A percentile compares a stretch with the other conserved stretches of the same genome.
Conservation (phyloP, 2,329 filamentous ascomycete species). For the Ascocoryne sarcoides region DNA sequence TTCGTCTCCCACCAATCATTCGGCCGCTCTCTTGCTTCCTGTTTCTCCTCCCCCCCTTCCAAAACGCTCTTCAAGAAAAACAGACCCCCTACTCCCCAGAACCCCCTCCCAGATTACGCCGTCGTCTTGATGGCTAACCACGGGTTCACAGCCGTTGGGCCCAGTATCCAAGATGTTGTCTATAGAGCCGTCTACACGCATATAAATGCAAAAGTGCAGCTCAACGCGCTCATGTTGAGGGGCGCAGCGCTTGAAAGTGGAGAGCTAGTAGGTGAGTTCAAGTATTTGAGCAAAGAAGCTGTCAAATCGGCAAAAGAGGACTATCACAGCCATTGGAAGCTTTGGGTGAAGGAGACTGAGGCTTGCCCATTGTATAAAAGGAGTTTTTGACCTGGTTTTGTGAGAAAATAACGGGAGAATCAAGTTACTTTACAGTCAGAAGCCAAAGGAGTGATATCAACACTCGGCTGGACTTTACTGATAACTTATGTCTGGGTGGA, state of each 20-base stretch:
- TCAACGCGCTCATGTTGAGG: conserved; percentile 28
- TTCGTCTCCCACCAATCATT: conserved; percentile 31
- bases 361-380: conserved; percentile 18
- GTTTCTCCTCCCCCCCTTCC: conserved; percentile 23
- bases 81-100: neutral
- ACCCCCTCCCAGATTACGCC: conserved; percentile 18
- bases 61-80: neutral
- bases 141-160: conserved; percentile 34
- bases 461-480: too few relatives aligned
- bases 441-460: too few relatives aligned
- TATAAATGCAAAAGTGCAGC: conserved; percentile 35
- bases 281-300: conserved; percentile 18
- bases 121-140: conserved; percentile 39
- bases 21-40: conserved; percentile 29
- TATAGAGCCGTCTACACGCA: conserved; percentile 36
- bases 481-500: too few relatives aligned
- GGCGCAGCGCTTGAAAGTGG: conserved; percentile 2
- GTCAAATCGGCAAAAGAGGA: conserved; percentile 19
- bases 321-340: conserved; percentile 24
- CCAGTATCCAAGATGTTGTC: conserved; percentile 33
- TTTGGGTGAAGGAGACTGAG: conserved; percentile 27
- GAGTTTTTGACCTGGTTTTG: too few relatives aligned
- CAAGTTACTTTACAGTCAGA: too few relatives aligned
- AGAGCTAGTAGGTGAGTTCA: conserved; percentile 3
- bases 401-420: too few relatives aligned